Base-by-base conservation (phyloP, 83 land plant genomes). In the Picea engelmannii region DNA sequence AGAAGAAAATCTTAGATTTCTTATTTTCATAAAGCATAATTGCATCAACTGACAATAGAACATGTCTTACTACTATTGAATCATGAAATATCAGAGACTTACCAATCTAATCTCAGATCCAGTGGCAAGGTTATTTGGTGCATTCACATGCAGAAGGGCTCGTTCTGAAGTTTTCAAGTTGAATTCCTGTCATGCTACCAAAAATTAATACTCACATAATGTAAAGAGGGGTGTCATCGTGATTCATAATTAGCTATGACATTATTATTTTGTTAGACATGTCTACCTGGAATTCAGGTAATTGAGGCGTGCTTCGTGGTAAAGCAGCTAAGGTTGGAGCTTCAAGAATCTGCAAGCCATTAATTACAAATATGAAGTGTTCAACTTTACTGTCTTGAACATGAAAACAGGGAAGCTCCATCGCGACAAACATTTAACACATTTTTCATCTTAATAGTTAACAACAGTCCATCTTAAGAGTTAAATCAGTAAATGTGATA, bases 81-180 rank as follows among this genome's bases (percentile, higher is more conserved):
- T 18, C 8, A 9, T 23, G 42, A 38, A 73, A 44, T 69, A n/a
- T 20, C 11, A 12, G 25, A 17, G 44, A 4, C 77, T 73, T 73
- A 73, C 77, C 44, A 44, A 47, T 73, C 49, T 47, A 23, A 44
- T 21, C 25, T 44, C 77, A 47, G 77, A 55, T 47, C 77, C 77
- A n/a, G 84, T 89, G 16, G 78, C 79, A 31, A 78, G 78, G 20
- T 84, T 73, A 31, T 82, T 65, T 44, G 89, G 61, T 79, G 86
- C 78, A 70, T 83, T 89, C 0, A 83, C 84, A 82, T 90, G 89
- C 60, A 87, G 90, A 78, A 80, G 79, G 4, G 98, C 98, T 21
- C 98, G 91, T 76, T 92, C 91, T 91, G 84, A 89, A 60, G 98
- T 95, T 78, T 86, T 90, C 73, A 95, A 84, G 75, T 86, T 91